Base-by-base conservation (phyloP, 1,139 yeast genomes). In the Scheffersomyces insectosa region DNA sequence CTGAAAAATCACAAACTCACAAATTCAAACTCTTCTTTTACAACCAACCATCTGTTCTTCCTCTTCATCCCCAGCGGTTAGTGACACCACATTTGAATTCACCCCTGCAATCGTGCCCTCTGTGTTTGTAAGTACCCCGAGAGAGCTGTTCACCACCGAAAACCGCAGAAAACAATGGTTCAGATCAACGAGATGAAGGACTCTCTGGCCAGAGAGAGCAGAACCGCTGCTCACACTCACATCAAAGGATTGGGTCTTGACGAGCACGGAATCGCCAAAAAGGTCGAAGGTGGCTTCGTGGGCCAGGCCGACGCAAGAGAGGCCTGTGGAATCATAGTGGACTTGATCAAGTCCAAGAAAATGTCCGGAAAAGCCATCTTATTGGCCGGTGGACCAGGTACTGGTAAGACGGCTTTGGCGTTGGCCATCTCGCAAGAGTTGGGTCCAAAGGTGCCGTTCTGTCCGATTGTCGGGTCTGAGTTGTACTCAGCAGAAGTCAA, bases 401-500 rank as follows among this genome's bases (percentile, higher is more conserved):
- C 98, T 4, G 99, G 99, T 60, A 93, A 93, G 67, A 93, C 99
- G 1, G 99, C 99, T 0, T 75, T 93, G 59, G 98, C 99, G 0
- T 72, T 95, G 46, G 99, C 98, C 1, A 85, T 95, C 44, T 88
- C 98, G 2, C 99, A 93, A 63, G 99, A 93, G 64, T 75, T 93
- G 55, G 99, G 99, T 1, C 97, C 99, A 36, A 93, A 93, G 60
- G 99, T 93, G 42, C 99, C 99, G 38, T 93, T 93, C 62, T 91
- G 97, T 62, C 99, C 99, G 5, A 85, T 93, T 59, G 99, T 95
- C 28, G 99, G 99, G 23, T 82, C 91, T 43, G 99, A 93, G 65
- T 74, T 93, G 52, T 93, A 85, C 64, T 87, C 96, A n/a, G 96
- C 96, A 4, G 99, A 93, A 65, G 97, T 95, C 42, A 93, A 93